A percentile compares a stretch with the other conserved stretches of the same genome.
Evolutionary conservation across 768 basidiomycete genomes (phyloP).

Genomic region (Leccinellum albellum): DNA sequence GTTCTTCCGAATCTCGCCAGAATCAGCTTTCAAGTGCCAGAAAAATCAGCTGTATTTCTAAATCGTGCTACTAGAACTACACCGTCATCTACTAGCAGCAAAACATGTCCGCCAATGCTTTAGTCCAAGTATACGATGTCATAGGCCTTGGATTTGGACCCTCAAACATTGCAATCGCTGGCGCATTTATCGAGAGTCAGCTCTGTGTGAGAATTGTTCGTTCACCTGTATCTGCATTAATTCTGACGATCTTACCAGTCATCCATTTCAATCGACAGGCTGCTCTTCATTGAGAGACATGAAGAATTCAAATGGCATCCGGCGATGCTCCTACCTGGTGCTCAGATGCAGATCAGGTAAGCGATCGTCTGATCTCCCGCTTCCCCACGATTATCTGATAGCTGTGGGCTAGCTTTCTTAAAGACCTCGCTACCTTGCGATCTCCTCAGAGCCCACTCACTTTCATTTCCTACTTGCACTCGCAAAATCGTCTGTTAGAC

Average conservation of each 20-base stretch:
- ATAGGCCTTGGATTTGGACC: conserved; percentile 53
- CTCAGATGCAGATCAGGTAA: conserved; percentile 52
- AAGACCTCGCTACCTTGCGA: conserved; percentile 52
- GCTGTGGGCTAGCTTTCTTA: conserved; percentile 38
- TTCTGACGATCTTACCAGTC: conserved; percentile 6
- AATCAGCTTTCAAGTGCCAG: neutral
- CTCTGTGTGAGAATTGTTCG: conserved; percentile 7
- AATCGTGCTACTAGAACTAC: neutral
- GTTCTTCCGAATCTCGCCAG: neutral
- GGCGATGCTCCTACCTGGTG: conserved; percentile 50
- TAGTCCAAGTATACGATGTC: conserved; percentile 35
- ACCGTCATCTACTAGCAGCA: neutral
- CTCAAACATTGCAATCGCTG: conserved; percentile 49
- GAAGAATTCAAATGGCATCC: conserved; percentile 51
- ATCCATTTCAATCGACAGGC: conserved; percentile 24
- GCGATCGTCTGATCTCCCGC: neutral
- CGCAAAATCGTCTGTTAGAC: conserved; percentile 43
- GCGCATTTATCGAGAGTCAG: conserved; percentile 43
- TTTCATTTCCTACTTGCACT: conserved; percentile 52
- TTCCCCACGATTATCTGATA: conserved; percentile 4
- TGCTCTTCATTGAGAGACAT: conserved; percentile 49
- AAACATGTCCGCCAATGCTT: conserved; percentile 5
- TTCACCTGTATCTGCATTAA: neutral
- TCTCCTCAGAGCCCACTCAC: conserved; percentile 48
- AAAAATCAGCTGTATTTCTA: neutral